Base-by-base conservation (phyloP, 768 basidiomycete genomes). In the Boletus subcaerulescens region DNA sequence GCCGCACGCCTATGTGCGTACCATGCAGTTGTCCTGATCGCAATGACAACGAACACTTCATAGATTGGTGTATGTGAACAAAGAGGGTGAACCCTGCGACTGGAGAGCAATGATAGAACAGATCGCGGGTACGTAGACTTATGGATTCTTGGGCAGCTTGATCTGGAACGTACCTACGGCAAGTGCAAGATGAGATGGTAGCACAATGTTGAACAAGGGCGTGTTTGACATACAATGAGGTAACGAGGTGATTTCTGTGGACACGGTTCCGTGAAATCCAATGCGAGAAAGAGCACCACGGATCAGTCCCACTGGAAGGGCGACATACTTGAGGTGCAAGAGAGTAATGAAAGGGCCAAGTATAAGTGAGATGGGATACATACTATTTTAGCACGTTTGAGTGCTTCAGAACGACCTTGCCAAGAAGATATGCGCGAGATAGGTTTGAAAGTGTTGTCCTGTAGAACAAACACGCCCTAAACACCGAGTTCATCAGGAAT, bases 381-480 rank as follows among this genome's bases (percentile, higher is more conserved):
- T 59, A 95, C 93, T 52, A 89, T 61, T 71, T 80, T 87, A 2
- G 91, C 87, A 52, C 79, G 80, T 61, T 77, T 83, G 10, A 88
- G 73, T 12, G 93, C 85, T 45, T 91, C 89, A 17, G 84, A 75
- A 14, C 87, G 78, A 17, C 92, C 87, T 60, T 88, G 80, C 80
- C 86, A 87, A 1, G 91, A 89, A 3, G 93, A 93, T 40, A 96
- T 70, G 36, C 90, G 83, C 4, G 83, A 71, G 40, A 96, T 83
- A 0, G 95, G 91, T 61, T 88, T 93, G 74, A 97, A 97, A 0
- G 84, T 71, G 61, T 93, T 92, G 60, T 97, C 94, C 71, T 96
- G 93, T 2, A 98, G 77, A 4, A 97, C 95, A 58, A 94, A 97
- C 15, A 95, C 85, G 14, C 44, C 51, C 51, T 96, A 48, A 18